Percentiles rank a stretch among this genome's conserved stretches.
Evolutionary conservation across 192 early-diverging fungal genomes (phyloP).

Genomic region (Gryganskiella cystojenkinii): DNA sequence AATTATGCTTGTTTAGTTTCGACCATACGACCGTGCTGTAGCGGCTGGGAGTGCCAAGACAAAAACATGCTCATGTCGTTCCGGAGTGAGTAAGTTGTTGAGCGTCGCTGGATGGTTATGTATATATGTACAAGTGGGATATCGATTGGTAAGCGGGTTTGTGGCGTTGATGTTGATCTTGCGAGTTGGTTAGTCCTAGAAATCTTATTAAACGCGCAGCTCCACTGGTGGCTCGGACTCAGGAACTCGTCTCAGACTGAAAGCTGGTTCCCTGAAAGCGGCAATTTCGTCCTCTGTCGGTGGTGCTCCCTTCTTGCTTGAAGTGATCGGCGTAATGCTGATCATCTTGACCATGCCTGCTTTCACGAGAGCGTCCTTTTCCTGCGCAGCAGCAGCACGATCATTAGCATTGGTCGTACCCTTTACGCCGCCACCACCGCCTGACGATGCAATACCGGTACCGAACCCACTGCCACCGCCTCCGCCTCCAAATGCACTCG

Average conservation of each 20-base stretch:
- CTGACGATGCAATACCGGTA: no score
- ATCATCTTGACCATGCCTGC: constrained; percentile 30
- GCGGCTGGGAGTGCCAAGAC: no score
- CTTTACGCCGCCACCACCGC: background rate
- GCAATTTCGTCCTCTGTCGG: constrained; percentile 35
- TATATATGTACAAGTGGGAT: no score
- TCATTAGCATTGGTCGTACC: background rate
- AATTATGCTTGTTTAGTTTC: no score
- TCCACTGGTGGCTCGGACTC: constrained; percentile 58
- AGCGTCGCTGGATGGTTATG: no score
- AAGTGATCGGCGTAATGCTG: constrained; percentile 15
- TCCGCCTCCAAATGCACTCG: constrained; percentile 4
- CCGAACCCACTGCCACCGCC: background rate
- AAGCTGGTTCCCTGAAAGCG: constrained; percentile 47
- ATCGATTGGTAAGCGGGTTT: background rate
- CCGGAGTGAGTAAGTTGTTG: no score
- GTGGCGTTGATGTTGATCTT: no score
- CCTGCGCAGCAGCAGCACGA: constrained; percentile 5
- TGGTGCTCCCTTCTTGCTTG: constrained; percentile 21
- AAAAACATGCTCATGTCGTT: no score
- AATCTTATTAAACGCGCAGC: constrained; percentile 27
- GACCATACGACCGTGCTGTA: no score
- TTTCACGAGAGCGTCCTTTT: constrained; percentile 5
- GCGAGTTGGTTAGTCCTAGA: no score
- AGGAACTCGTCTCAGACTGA: constrained; percentile 52